Conservation (phyloP, 768 basidiomycete genomes). For the Wakefieldia striispora region DNA sequence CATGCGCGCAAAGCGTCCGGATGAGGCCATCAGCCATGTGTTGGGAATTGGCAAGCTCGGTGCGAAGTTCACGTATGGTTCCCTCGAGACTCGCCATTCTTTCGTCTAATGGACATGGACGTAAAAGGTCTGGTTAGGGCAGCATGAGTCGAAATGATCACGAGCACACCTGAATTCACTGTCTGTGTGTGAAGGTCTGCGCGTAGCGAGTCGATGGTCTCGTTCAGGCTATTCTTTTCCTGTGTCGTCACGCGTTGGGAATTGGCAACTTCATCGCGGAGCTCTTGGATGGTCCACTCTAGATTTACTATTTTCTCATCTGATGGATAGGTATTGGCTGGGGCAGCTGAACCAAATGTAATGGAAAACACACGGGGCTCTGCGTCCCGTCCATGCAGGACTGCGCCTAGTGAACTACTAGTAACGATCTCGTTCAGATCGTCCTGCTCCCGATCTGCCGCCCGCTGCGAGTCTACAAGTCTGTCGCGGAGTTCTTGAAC, state of each 20-base stretch:
- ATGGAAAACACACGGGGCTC: not conserved
- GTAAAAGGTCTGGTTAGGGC: not conserved
- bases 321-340: not conserved
- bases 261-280: not conserved
- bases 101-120: not conserved
- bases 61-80: too few relatives aligned
- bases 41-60: not conserved
- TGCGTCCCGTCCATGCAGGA: not conserved
- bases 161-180: not conserved
- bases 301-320: not conserved
- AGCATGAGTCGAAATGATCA: too few relatives aligned
- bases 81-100: not conserved
- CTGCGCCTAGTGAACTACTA: too few relatives aligned
- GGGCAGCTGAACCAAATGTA: not conserved
- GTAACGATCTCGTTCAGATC: too few relatives aligned
- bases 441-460: too few relatives aligned
- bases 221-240: not conserved
- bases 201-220: not conserved
- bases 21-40: not conserved
- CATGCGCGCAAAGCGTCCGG: not conserved
- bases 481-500: too few relatives aligned
- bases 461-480: too few relatives aligned
- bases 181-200: not conserved
- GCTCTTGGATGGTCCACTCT: not conserved
- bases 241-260: not conserved